phyloP scores from a whole-genome alignment of 2,329 filamentous ascomycete species.

The Amylocarpus encephaloides region DNA sequence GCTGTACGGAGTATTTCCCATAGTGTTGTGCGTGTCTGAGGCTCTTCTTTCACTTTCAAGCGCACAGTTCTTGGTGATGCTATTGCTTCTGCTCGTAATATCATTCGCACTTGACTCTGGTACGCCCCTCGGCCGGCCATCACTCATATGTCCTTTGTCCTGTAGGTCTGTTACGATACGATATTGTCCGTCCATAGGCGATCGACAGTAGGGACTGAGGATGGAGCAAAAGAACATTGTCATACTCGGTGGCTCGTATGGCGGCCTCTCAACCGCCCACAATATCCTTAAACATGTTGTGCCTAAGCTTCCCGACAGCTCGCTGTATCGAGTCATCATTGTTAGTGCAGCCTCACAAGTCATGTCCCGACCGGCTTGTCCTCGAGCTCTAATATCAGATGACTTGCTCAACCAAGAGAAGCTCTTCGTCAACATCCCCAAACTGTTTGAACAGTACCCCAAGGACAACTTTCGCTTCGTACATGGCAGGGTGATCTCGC shows the following conservation, averaged over 20 bases:
- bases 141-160: too few relatives aligned
- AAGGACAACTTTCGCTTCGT: conserved; percentile 36
- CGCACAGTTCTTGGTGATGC: too few relatives aligned
- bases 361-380: conserved; percentile 39
- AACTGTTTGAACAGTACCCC: conserved; percentile 37
- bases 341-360: conserved; percentile 37
- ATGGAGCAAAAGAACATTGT: conserved; percentile 34
- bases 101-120: too few relatives aligned
- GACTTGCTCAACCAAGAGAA: conserved; percentile 38
- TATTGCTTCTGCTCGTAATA: too few relatives aligned
- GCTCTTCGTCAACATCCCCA: conserved; percentile 37
- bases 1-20: too few relatives aligned
- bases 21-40: too few relatives aligned
- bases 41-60: too few relatives aligned
- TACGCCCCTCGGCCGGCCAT: too few relatives aligned
- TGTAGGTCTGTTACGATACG: too few relatives aligned
- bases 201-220: too few relatives aligned
- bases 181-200: too few relatives aligned
- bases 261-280: conserved; percentile 45
- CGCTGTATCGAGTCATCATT: conserved; percentile 37
- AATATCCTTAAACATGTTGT: conserved; percentile 47
- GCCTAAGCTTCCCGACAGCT: conserved; percentile 35
- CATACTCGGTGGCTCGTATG: conserved; percentile 48
- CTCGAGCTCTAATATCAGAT: conserved; percentile 42
- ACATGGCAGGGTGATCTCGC: conserved; percentile 34